Evolutionary conservation across 1,284 basidiomycete genomes (phyloP).

Genomic region (Marasmius tenuissimus): DNA sequence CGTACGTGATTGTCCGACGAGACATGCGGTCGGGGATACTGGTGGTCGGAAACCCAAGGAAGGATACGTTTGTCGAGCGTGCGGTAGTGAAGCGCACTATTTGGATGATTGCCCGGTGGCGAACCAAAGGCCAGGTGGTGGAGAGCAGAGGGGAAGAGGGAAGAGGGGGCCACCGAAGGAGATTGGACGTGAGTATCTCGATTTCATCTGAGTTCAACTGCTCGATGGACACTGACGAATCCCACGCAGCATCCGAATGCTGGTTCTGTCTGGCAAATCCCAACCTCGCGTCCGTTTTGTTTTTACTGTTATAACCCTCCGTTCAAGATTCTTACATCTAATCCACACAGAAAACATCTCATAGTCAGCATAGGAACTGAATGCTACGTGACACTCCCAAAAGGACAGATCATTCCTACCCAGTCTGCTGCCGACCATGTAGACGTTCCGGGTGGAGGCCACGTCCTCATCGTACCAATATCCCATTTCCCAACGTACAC

Average conservation of each 20-base stretch:
- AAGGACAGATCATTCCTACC: constrained; percentile 89
- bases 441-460: constrained; percentile 87
- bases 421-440: constrained; percentile 47
- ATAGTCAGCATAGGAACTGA: constrained; percentile 91
- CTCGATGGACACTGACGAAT: neutral
- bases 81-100: constrained; percentile 81
- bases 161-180: constrained; percentile 70
- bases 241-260: constrained; percentile 75
- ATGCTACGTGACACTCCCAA: constrained; percentile 90
- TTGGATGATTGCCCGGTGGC: constrained; percentile 84
- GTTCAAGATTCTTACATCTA: neutral
- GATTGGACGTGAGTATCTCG: constrained; percentile 63
- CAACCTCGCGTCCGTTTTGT: constrained; percentile 64
- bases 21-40: constrained; percentile 72
- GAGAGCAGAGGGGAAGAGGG: constrained; percentile 36
- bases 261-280: constrained; percentile 98
- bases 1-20: constrained; percentile 83
- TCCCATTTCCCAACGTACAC: constrained; percentile 61
- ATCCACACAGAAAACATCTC: constrained; percentile 76
- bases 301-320: neutral
- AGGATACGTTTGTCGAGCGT: constrained; percentile 87
- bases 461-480: constrained; percentile 88
- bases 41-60: constrained; percentile 76
- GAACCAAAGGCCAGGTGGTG: constrained; percentile 42
- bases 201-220: neutral